A percentile compares a stretch with the other conserved stretches of the same genome.
Conservation (phyloP, 768 basidiomycete species). For the Auricularia sp. region DNA sequence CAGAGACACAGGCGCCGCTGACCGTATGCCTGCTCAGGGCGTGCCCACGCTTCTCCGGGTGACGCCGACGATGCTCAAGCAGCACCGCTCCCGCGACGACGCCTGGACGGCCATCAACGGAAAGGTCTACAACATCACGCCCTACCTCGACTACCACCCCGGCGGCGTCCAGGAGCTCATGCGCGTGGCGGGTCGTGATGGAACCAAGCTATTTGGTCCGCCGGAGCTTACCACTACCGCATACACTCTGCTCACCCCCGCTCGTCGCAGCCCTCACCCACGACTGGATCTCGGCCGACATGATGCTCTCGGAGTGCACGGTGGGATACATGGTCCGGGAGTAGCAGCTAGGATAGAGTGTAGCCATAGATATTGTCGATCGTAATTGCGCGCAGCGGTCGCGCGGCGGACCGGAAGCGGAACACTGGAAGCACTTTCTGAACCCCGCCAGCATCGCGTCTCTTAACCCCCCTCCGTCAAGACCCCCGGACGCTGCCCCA, state of each 20-base stretch:
- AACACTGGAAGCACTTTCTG: not conserved
- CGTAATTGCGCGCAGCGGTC: not conserved
- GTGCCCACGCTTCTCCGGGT: conserved; percentile 58
- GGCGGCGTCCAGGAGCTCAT: conserved; percentile 91
- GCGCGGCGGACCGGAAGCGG: not conserved
- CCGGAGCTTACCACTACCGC: not conserved
- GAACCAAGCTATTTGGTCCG: conserved; percentile 79
- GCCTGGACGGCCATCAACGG: conserved; percentile 90
- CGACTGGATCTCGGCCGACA: conserved; percentile 94
- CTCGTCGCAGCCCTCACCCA: conserved; percentile 64
- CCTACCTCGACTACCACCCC: conserved; percentile 85
- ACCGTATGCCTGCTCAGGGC: conserved; percentile 37
- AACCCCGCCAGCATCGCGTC: not conserved
- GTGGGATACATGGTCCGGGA: conserved; percentile 84
- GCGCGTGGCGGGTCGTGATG: conserved; percentile 91
- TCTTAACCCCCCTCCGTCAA: not conserved
- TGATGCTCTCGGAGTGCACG: conserved; percentile 87
- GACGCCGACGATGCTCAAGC: conserved; percentile 64
- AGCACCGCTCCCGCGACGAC: conserved; percentile 75
- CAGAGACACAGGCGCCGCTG: conserved; percentile 1
- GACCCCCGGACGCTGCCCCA: too few relatives aligned
- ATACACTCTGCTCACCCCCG: not conserved
- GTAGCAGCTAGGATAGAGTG: not conserved
- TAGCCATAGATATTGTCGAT: not conserved
- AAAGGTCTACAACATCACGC: conserved; percentile 93